Evolutionary conservation across 140 eudicot genomes (phyloP), one percentile per base, ranked within the genome.

Genomic region (Bidens hawaiensis): DNA sequence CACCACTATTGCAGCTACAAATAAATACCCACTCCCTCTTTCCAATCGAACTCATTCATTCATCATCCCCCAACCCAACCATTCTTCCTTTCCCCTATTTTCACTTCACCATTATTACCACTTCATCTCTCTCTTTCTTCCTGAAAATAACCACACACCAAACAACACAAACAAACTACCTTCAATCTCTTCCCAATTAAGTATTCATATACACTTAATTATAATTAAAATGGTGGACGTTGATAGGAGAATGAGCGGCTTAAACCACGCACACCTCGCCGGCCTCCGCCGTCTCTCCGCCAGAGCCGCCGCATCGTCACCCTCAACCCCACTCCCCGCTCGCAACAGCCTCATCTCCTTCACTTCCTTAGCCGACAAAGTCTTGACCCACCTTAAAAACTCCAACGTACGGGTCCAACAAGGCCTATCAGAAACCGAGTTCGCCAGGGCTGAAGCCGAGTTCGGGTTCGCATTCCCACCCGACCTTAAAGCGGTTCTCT

Each of bases 261-360:
- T 91, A 2, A 91, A 87, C 72, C 96, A 91, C 22, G 86, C 91
- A 9, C 98, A 87, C 43, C 60, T 82, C 5, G 98, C 98, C 70
- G 98, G 96, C 2, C 93, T 91, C 72, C 98, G 98, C 22, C 96
- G 98, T 6, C 96, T 91, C 65, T 91, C 98, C 7, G 98, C 98
- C 25, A 77, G 98, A 51, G 98, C 98, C 26, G 87, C 94, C 45
- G 78, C 95, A 3, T 69, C 88, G 6, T 27, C 87, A 21, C 87
- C 98, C 0, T 74, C 95, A 15, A 79, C 96, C 6, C 95, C 95
- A 0, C 72, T 76, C 3, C 95, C 98, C 0, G 69, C 98, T 5
- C 91, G 91, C 10, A 89, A 81, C 80, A 78, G 93, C 27, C 86
- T 85, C 60, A 73, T 81, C 72, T 90, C 97, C 11, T 88, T 91